Conservation (phyloP, 1,284 basidiomycete genomes). For the Trichosporon faecale region DNA sequence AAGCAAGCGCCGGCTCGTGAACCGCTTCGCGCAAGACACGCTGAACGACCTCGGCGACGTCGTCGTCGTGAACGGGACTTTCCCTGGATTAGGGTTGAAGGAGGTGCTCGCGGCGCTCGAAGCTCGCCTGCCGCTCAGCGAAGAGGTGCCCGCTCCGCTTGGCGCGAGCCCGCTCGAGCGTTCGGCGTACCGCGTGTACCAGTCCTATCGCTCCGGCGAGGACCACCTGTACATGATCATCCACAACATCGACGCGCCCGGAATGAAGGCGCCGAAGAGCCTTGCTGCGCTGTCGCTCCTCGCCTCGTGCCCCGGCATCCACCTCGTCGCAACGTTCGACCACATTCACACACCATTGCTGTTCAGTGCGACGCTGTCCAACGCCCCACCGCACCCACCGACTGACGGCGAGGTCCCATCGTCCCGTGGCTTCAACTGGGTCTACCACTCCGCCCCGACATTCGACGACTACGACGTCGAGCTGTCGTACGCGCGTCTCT, state of each 20-base stretch:
- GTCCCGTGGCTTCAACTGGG: constrained; percentile 67
- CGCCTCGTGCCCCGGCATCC: constrained; percentile 67
- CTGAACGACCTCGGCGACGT: constrained; percentile 65
- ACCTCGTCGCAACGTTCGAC: constrained; percentile 77
- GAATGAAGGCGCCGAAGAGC: constrained; percentile 62
- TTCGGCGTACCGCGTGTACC: constrained; percentile 63
- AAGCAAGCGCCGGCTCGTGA: constrained; percentile 71
- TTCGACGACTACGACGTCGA: constrained; percentile 76
- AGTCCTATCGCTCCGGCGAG: constrained; percentile 57
- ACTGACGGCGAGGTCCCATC: constrained; percentile 18
- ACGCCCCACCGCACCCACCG: constrained; percentile 32
- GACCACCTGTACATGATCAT: constrained; percentile 68
- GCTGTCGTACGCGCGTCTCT: constrained; percentile 55
- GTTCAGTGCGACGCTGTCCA: constrained; percentile 55
- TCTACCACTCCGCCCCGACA: constrained; percentile 85
- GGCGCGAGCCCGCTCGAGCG: constrained; percentile 56
- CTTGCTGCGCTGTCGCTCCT: constrained; percentile 64
- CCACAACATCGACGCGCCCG: constrained; percentile 79
- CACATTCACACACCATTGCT: constrained; percentile 75
- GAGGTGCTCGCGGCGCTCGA: constrained; percentile 69
- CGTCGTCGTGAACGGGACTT: constrained; percentile 75
- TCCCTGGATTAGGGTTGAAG: constrained; percentile 65
- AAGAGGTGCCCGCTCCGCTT: constrained; percentile 50
- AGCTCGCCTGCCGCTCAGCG: constrained; percentile 36
- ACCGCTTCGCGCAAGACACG: constrained; percentile 63